Percentiles rank a stretch among this genome's conserved stretches.
These are phyloP conservation scores for Aspergillus sp. DNA, from an alignment of 2,329 filamentous ascomycete species.

Conservation along the genomic window DNA sequence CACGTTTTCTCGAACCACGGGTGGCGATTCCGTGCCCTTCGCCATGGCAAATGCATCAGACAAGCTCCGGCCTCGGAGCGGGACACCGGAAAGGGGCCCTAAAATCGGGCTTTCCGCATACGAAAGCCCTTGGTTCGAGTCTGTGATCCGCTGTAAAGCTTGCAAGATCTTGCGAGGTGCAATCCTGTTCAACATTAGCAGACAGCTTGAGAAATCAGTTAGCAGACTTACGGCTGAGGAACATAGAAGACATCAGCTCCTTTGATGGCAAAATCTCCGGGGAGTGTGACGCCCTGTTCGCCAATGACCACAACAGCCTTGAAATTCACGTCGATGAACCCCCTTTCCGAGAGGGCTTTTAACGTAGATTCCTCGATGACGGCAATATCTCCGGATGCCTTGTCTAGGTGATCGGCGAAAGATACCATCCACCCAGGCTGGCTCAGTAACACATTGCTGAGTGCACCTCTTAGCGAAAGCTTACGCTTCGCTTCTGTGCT, in stretches of 20 bases:
- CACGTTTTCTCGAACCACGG: conserved; percentile 17
- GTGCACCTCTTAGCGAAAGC: conserved; percentile 28
- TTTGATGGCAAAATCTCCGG: conserved; percentile 11
- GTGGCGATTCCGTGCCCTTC: conserved; percentile 19
- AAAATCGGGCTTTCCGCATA: conserved; percentile 7
- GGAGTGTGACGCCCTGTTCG: conserved; percentile 13
- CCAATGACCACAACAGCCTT: conserved; percentile 28
- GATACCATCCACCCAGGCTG: conserved; percentile 28
- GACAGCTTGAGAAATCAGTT: background rate
- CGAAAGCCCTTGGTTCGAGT: background rate
- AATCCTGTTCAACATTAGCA: conserved; percentile 25
- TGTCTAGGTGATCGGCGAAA: conserved; percentile 27
- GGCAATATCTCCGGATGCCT: conserved; percentile 29
- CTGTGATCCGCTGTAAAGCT: conserved; percentile 21
- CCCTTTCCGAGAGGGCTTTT: conserved; percentile 12
- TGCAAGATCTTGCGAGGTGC: conserved; percentile 30
- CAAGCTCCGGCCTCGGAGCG: conserved; percentile 14
- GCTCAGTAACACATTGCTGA: conserved; percentile 28
- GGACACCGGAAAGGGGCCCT: conserved; percentile 12
- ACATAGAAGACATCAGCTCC: conserved; percentile 26
- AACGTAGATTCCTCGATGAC: conserved; percentile 31
- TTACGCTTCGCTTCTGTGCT: conserved; percentile 32
- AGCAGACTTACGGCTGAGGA: conserved; percentile 29
- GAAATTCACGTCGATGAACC: conserved; percentile 16
- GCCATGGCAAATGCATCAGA: conserved; percentile 21